phyloP scores from a whole-genome alignment of 2,329 filamentous ascomycete genomes.

The Claviceps sp. region DNA sequence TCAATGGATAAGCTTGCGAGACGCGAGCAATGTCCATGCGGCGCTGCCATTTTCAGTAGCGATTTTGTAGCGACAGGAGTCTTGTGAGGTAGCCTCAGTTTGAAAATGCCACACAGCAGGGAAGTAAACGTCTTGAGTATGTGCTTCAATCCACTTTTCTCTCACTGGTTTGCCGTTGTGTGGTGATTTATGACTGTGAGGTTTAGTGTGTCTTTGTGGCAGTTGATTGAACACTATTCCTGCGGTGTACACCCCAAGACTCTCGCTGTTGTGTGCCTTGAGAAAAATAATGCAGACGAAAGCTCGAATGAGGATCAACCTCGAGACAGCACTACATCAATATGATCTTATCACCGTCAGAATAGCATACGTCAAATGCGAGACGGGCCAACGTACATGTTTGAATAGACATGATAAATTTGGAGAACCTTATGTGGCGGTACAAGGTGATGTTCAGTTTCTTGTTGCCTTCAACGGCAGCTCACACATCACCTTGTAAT shows the following conservation, averaged over 20 bases:
- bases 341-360: neutral
- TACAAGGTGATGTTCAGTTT: neutral
- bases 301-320: constrained; percentile 10
- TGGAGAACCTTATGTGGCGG: neutral
- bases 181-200: neutral
- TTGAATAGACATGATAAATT: constrained; percentile 1
- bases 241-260: neutral
- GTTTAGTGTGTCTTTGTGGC: neutral
- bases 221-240: neutral
- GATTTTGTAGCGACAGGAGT: neutral
- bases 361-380: neutral
- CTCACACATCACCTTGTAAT: neutral
- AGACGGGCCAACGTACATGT: neutral
- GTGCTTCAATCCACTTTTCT: neutral
- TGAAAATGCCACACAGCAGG: neutral
- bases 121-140: neutral
- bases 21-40: constrained; percentile 6
- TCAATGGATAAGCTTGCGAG: constrained; percentile 29
- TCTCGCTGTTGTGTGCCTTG: neutral
- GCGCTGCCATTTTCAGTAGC: constrained; percentile 9
- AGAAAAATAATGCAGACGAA: neutral
- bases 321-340: neutral
- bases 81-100: neutral
- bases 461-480: neutral
- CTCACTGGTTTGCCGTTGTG: neutral